Conservation (phyloP, 148 eudicot genomes). For the Chenopodium suecicum region DNA sequence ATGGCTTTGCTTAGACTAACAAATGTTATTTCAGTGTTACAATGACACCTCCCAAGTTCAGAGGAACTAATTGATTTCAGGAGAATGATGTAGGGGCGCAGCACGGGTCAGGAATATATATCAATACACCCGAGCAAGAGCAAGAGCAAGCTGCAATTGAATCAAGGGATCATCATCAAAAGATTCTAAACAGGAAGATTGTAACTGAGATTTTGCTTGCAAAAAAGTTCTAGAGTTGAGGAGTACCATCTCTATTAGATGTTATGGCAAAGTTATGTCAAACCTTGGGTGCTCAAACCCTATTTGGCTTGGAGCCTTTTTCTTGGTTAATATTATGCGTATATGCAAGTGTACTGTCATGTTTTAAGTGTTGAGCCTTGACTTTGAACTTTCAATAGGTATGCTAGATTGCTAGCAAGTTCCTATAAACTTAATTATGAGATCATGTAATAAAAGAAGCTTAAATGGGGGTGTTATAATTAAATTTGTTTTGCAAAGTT, state of each 20-base stretch:
- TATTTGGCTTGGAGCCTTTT: not conserved
- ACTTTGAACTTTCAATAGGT: not conserved
- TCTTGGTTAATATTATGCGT: not conserved
- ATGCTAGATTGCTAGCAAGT: not conserved
- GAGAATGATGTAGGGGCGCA: slow-evolving; percentile 79
- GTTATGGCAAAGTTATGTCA: slow-evolving; percentile 55
- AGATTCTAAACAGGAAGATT: slow-evolving; percentile 58
- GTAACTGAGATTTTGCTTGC: slow-evolving; percentile 78
- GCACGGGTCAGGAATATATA: slow-evolving; percentile 81
- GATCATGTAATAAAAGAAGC: not conserved
- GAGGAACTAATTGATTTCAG: slow-evolving; percentile 26
- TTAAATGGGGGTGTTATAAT: no score
- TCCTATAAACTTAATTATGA: not conserved
- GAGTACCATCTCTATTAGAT: slow-evolving; percentile 79
- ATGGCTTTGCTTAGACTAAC: slow-evolving; percentile 11
- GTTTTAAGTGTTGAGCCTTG: not conserved
- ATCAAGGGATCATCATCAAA: slow-evolving; percentile 57
- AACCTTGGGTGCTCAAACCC: not conserved
- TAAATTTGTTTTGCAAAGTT: no score
- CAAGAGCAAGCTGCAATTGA: slow-evolving; percentile 52
- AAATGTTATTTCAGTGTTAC: slow-evolving; percentile 65
- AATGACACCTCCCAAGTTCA: slow-evolving; percentile 75
- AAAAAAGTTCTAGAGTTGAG: slow-evolving; percentile 75
- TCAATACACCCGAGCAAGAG: slow-evolving; percentile 83
- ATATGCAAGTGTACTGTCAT: not conserved